phyloP scores from a whole-genome alignment of 768 basidiomycete genomes.

The Lyophyllum atratum region DNA sequence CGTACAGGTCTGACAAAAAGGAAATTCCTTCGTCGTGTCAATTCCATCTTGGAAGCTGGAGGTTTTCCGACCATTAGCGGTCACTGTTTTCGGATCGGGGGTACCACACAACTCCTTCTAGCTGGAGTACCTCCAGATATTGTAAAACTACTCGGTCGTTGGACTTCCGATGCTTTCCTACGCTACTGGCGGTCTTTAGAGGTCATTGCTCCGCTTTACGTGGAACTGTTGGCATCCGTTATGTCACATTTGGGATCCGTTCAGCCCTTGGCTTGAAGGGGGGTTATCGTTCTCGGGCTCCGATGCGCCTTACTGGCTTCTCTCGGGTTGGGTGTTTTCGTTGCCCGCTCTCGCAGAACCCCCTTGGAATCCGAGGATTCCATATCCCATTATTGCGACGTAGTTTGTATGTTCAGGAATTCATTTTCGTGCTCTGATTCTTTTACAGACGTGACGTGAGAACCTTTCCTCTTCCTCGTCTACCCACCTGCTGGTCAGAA shows the following conservation, averaged over 20 bases:
- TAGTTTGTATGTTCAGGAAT: too few species aligned
- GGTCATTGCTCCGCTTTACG: neutral
- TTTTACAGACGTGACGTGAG: too few species aligned
- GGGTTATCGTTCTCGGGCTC: too few species aligned
- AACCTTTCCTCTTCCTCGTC: too few species aligned
- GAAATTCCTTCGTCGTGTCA: neutral
- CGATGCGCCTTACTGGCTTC: too few species aligned
- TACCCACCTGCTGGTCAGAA: too few species aligned
- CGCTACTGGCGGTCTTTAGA: neutral
- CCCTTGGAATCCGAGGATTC: too few species aligned
- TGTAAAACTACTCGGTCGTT: constrained; percentile 27
- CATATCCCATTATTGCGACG: too few species aligned
- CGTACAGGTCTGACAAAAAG: neutral
- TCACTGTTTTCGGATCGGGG: constrained; percentile 27
- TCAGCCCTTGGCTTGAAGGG: neutral
- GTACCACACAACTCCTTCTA: constrained; percentile 22
- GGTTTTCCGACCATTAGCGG: neutral
- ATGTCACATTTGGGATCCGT: neutral
- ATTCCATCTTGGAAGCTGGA: neutral
- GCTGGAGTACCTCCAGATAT: constrained; percentile 25
- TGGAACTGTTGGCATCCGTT: neutral
- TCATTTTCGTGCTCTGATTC: too few species aligned
- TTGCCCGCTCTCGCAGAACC: too few species aligned
- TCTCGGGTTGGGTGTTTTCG: too few species aligned
- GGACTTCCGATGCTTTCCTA: constrained; percentile 23